These are phyloP conservation scores for Fusarium virguliforme DNA, from an alignment of 2,329 filamentous ascomycete genomes.

Conservation along the genomic window DNA sequence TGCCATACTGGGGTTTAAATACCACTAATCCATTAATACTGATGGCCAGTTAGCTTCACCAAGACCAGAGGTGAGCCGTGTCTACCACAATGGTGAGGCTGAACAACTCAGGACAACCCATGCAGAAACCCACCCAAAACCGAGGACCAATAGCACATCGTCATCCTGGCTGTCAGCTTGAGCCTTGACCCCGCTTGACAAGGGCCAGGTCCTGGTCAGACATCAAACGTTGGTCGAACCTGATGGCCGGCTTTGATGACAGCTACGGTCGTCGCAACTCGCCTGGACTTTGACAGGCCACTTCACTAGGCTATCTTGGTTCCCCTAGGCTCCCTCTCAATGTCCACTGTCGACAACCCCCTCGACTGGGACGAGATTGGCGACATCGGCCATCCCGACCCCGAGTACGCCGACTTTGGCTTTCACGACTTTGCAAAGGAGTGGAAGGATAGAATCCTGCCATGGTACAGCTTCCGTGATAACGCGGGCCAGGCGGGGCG, in stretches of 20 bases:
- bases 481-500: background rate
- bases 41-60: too few species aligned
- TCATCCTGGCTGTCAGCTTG: background rate
- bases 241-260: too few species aligned
- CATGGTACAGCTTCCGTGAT: background rate
- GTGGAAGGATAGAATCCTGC: background rate
- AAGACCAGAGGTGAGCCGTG: too few species aligned
- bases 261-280: too few species aligned
- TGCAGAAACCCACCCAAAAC: too few species aligned
- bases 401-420: conserved; percentile 10
- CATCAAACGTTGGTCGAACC: background rate
- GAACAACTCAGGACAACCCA: too few species aligned
- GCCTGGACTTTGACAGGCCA: background rate
- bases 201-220: background rate
- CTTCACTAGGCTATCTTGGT: too few species aligned
- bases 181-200: background rate
- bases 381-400: conserved; percentile 15
- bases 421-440: conserved; percentile 10
- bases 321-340: background rate
- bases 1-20: too few species aligned
- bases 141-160: background rate
- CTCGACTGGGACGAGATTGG: conserved; percentile 16
- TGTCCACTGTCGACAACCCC: background rate
- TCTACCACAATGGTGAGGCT: too few species aligned
- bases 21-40: too few species aligned